A percentile compares a stretch with the other conserved stretches of the same genome.
These are phyloP conservation scores for Massarina eburnea DNA, from an alignment of 2,329 filamentous ascomycete species.

Conservation along the genomic window DNA sequence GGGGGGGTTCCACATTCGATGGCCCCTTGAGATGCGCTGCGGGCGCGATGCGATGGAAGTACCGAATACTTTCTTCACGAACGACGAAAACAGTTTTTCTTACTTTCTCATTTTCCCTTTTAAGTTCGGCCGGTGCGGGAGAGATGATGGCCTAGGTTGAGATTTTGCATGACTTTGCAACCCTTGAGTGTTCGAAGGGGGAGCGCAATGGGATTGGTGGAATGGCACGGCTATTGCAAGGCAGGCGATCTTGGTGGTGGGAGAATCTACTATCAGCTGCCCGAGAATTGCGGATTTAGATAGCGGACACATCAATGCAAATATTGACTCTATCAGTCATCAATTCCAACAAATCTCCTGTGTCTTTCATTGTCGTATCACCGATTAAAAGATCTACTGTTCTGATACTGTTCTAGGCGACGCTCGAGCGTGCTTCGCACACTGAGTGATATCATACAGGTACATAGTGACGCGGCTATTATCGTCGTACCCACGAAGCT, in stretches of 20 bases:
- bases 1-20: too few relatives aligned
- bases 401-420: not conserved
- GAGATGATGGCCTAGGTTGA: not conserved
- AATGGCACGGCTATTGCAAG: too few relatives aligned
- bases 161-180: not conserved
- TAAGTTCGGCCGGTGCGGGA: too few relatives aligned
- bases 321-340: not conserved
- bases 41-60: not conserved
- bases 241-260: constrained; percentile 3
- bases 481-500: too few relatives aligned
- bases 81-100: constrained; percentile 1
- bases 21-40: not conserved
- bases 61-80: not conserved
- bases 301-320: constrained; percentile 1
- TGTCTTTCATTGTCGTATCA: not conserved
- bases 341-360: not conserved
- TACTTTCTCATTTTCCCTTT: not conserved
- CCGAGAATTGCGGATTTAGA: not conserved
- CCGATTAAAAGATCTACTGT: not conserved
- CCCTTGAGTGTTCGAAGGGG: not conserved
- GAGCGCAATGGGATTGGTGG: not conserved
- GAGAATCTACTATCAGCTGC: not conserved
- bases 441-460: too few relatives aligned
- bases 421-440: too few relatives aligned
- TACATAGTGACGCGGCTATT: not conserved